These are phyloP conservation scores for Parascedosporium putredinis DNA, from an alignment of 2,329 filamentous ascomycete genomes.

Conservation along the genomic window DNA sequence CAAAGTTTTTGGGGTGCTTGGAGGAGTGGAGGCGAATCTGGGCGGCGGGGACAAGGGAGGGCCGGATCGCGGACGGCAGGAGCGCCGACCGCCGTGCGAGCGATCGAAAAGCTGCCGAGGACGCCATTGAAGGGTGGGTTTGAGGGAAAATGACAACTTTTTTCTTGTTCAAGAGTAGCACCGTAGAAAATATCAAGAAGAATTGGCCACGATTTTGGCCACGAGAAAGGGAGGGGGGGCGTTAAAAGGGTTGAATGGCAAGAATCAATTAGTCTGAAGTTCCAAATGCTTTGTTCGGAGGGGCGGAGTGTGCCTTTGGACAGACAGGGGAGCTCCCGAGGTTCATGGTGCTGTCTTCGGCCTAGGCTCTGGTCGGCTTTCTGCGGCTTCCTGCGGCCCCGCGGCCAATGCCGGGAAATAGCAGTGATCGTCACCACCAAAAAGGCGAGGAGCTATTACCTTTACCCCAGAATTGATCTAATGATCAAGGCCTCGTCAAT, in stretches of 20 bases:
- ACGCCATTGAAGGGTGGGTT: conserved; percentile 10
- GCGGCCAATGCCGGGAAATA: not conserved
- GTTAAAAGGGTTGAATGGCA: not conserved
- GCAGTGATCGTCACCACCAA: not conserved
- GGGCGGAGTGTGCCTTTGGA: too few species aligned
- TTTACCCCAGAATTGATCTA: not conserved
- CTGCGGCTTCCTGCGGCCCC: conserved; percentile 33
- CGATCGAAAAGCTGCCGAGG: conserved; percentile 17
- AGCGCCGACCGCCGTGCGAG: conserved; percentile 17
- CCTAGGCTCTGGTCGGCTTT: conserved; percentile 23
- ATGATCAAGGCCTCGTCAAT: not conserved
- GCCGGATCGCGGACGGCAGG: conserved; percentile 14
- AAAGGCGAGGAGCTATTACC: not conserved
- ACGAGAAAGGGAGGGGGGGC: not conserved
- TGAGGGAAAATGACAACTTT: not conserved
- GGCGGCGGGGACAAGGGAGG: conserved; percentile 22
- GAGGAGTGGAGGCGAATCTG: conserved; percentile 39
- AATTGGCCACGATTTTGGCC: too few species aligned
- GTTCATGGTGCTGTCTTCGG: too few species aligned
- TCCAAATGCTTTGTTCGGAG: too few species aligned
- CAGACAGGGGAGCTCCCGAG: too few species aligned
- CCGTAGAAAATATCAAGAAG: too few species aligned
- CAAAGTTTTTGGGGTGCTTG: conserved; percentile 53
- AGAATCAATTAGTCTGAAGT: too few species aligned
- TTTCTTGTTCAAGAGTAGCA: too few species aligned